Evolutionary conservation across 2,329 filamentous ascomycete species (phyloP).

Genomic region (Penicillium expansum): DNA sequence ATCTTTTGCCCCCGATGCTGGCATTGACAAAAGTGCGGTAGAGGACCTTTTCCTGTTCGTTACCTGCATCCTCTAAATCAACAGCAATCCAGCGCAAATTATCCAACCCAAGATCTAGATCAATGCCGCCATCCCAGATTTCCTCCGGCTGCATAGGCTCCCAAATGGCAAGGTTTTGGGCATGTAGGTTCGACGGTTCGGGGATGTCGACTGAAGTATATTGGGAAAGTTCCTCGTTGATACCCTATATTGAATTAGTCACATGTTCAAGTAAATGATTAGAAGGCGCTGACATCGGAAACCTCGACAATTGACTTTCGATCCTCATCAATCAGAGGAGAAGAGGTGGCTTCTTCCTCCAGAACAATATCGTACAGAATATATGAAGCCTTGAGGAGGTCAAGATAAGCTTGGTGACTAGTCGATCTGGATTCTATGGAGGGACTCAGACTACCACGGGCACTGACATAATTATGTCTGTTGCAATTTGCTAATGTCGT

Average conservation of each 20-base stretch:
- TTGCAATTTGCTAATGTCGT: slow-evolving; percentile 24
- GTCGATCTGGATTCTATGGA: slow-evolving; percentile 21
- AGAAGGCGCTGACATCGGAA: slow-evolving; percentile 23
- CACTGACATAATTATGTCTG: slow-evolving; percentile 16
- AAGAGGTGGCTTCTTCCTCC: slow-evolving; percentile 18
- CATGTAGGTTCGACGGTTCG: slow-evolving; percentile 19
- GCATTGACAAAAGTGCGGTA: slow-evolving; percentile 35
- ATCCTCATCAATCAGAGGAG: slow-evolving; percentile 29
- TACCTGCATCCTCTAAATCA: slow-evolving; percentile 23
- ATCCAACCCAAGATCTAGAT: slow-evolving; percentile 19
- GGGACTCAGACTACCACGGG: slow-evolving; percentile 25
- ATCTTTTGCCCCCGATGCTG: slow-evolving; percentile 30
- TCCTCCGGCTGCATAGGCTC: slow-evolving; percentile 33
- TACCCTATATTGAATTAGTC: slow-evolving; percentile 16
- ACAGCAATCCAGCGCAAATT: slow-evolving; percentile 28
- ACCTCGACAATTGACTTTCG: slow-evolving; percentile 32
- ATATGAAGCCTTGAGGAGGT: slow-evolving; percentile 34
- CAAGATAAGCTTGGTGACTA: slow-evolving; percentile 32
- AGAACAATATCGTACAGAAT: slow-evolving; percentile 34
- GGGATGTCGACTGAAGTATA: slow-evolving; percentile 29
- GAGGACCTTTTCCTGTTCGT: slow-evolving; percentile 32
- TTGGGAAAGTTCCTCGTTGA: slow-evolving; percentile 29
- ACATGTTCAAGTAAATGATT: not conserved
- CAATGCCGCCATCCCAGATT: slow-evolving; percentile 10
- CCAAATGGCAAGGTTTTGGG: slow-evolving; percentile 30